Evolutionary conservation across 2,329 filamentous ascomycete species (phyloP).

Genomic region (Curvularia eragrostidis): DNA sequence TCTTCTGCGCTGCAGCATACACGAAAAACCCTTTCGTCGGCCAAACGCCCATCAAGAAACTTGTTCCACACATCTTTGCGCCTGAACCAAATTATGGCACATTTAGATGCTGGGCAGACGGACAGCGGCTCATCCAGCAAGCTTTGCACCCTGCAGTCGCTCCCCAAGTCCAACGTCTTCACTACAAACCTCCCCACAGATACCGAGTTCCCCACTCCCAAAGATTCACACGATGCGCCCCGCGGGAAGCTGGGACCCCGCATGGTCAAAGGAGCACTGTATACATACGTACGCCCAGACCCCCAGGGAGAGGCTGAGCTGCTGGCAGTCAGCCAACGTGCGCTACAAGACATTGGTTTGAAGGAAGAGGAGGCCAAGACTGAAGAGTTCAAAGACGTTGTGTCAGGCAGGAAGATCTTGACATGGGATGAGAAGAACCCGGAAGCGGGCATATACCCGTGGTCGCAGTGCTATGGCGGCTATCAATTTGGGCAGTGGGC

Average conservation of each 20-base stretch:
- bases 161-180: slow-evolving; percentile 71
- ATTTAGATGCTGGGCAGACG: slow-evolving; percentile 46
- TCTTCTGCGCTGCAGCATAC: slow-evolving; percentile 16
- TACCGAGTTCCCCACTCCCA: slow-evolving; percentile 77
- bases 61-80: slow-evolving; percentile 35
- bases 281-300: slow-evolving; percentile 89
- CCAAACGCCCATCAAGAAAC: slow-evolving; percentile 13
- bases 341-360: slow-evolving; percentile 82
- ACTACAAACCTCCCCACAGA: slow-evolving; percentile 77
- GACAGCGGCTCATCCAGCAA: slow-evolving; percentile 19
- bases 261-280: slow-evolving; percentile 82
- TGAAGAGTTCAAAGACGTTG: slow-evolving; percentile 76
- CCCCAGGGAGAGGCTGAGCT: slow-evolving; percentile 75
- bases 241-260: slow-evolving; percentile 79
- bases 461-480: slow-evolving; percentile 98
- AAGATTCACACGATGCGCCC: slow-evolving; percentile 79
- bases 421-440: slow-evolving; percentile 72
- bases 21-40: slow-evolving; percentile 5
- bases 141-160: slow-evolving; percentile 53
- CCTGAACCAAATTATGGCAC: slow-evolving; percentile 55
- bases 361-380: slow-evolving; percentile 70
- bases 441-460: slow-evolving; percentile 77
- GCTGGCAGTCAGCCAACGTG: slow-evolving; percentile 78
- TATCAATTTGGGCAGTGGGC: slow-evolving; percentile 80
- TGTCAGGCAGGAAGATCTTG: slow-evolving; percentile 82